Conservation (phyloP, 345 rosid species). For the Camelina neglecta region DNA sequence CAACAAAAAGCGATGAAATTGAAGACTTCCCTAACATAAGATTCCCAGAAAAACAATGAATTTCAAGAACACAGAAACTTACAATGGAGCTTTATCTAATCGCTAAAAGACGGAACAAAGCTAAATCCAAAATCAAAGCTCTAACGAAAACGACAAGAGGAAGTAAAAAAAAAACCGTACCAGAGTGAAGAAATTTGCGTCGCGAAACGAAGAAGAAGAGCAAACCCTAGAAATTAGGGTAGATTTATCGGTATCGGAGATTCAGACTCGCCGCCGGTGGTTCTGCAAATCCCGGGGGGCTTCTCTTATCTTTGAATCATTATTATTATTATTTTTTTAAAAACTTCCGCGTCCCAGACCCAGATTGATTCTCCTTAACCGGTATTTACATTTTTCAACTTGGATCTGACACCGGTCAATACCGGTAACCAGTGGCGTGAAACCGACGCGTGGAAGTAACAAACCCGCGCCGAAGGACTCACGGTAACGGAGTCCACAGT, state of each 20-base stretch:
- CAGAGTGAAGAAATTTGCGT: conserved; percentile 37
- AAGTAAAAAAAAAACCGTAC: conserved; percentile 21
- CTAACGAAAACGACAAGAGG: conserved; percentile 4
- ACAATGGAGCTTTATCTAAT: conserved; percentile 3
- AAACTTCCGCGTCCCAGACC: conserved; percentile 32
- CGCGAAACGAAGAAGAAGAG: conserved; percentile 12
- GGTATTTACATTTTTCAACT: conserved; percentile 20
- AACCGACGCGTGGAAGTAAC: conserved; percentile 45
- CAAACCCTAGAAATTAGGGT: conserved; percentile 26
- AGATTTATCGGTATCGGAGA: conserved; percentile 25
- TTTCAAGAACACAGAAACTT: background rate
- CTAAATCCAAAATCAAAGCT: conserved; percentile 9
- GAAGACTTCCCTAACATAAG: conserved; percentile 8
- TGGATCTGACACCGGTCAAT: conserved; percentile 48
- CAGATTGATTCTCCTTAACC: conserved; percentile 11
- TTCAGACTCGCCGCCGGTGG: conserved; percentile 41
- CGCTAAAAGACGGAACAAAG: conserved; percentile 30
- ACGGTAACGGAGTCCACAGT: background rate
- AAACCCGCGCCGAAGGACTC: conserved; percentile 3
- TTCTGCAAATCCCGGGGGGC: conserved; percentile 45
- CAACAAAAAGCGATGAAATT: conserved; percentile 27
- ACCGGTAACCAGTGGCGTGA: conserved; percentile 23
- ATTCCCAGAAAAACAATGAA: conserved; percentile 2
- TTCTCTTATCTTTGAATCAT: conserved; percentile 40
- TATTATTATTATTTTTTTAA: background rate